Evolutionary conservation across 1,284 basidiomycete genomes (phyloP), one percentile per base, ranked within the genome.

Genomic region (Porogramme epimiltina): DNA sequence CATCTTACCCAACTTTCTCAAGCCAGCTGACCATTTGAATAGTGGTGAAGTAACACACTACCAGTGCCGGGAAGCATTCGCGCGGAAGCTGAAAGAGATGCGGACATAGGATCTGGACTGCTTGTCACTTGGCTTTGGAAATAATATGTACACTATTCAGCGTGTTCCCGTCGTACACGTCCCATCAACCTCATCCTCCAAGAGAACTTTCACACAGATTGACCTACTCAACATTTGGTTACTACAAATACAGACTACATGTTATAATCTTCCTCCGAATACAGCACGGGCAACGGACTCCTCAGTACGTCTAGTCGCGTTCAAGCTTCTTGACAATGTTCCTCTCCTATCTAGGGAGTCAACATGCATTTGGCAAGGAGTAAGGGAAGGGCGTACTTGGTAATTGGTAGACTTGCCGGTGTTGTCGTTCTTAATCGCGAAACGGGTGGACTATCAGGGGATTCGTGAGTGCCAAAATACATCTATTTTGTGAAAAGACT

Each of bases 11-110:
- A 19, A 23, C 26, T 18, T 8, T 19, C 16, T 5, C 4, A 5
- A 26, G 31, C 16, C n/a, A n/a, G 25, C 25, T 39, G 45, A 39
- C n/a, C 51, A 28, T 47, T 52, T 46, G 15, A 25, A 4, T 63
- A 94, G 93, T 45, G 94, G 94, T 3, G 91, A 95, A 68, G 94
- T 96, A 2, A 96, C 93, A 0, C 94, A 96, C 72, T 92, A 95
- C 66, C 91, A 95, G 60, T 97, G 94, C 67, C 86, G 93, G 36
- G 93, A 95, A 66, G 78, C 79, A 2, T 95, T 95, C 69, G 78
- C 88, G 15, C 74, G 70, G 47, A 80, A 76, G 62, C 64, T 87
- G 52, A 79, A 77, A 45, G 78, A 79, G 52, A 68, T 44, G 18
- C 55, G 62, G 34, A 18, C 45, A 51, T 61, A 8, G 28, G 28